Evolutionary conservation across 805 yeast species (phyloP).

Genomic region (Barnettozyma sucrosica): DNA sequence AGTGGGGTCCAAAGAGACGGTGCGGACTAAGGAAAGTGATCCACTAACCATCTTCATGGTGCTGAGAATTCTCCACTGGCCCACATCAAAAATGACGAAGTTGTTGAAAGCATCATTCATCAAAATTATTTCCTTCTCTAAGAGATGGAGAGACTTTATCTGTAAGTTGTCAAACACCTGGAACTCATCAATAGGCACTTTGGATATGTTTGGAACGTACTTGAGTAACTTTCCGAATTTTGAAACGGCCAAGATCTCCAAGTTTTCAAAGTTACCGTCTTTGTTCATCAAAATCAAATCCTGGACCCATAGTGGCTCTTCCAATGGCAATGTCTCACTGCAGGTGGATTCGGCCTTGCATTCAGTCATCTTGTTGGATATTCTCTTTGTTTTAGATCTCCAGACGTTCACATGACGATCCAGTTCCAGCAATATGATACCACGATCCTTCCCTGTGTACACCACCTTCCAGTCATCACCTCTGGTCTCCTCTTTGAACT

Average conservation of each 20-base stretch:
- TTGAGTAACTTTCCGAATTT: conserved; percentile 21
- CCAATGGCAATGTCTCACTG: background rate
- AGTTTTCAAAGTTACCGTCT: conserved; percentile 6
- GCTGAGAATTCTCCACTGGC: conserved; percentile 7
- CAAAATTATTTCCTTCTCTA: conserved; percentile 8
- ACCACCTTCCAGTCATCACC: conserved; percentile 10
- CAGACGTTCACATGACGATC: conserved; percentile 17
- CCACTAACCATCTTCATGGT: conserved; percentile 20
- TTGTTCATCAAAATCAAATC: conserved; percentile 14
- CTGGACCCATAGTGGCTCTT: conserved; percentile 23
- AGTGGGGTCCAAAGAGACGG: conserved; percentile 1
- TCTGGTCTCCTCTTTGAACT: conserved; percentile 11
- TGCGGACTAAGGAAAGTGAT: conserved; percentile 15
- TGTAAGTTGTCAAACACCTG: conserved; percentile 20
- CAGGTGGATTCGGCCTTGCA: background rate
- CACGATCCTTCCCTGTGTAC: conserved; percentile 17
- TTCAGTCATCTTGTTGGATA: background rate
- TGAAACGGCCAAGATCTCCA: conserved; percentile 18
- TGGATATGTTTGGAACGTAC: conserved; percentile 16
- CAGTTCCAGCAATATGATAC: conserved; percentile 16
- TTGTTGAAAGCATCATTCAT: conserved; percentile 22
- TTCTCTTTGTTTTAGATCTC: conserved; percentile 18
- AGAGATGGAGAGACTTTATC: conserved; percentile 12
- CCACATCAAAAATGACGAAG: conserved; percentile 12
- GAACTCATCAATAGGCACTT: conserved; percentile 20